Percentiles rank a stretch among this genome's conserved stretches.
Conservation (phyloP, 2,329 filamentous ascomycete genomes). For the Parastagonospora nodorum region DNA sequence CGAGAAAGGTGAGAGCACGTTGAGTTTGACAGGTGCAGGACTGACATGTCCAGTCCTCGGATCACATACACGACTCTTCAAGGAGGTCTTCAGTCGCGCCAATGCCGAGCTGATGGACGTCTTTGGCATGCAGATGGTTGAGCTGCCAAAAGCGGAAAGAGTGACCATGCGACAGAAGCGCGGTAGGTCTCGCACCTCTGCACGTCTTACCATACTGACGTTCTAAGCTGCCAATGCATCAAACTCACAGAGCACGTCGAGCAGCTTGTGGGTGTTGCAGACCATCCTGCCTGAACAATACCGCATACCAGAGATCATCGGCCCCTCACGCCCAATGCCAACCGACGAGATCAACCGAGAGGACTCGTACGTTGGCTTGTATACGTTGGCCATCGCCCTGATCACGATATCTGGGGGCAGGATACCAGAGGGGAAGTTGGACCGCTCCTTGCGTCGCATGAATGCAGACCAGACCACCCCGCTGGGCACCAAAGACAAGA, state of each 20-base stretch:
- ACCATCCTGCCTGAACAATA: constrained; percentile 73
- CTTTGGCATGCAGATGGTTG: constrained; percentile 93
- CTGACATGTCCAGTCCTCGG: constrained; percentile 64
- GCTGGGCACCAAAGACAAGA: constrained; percentile 72
- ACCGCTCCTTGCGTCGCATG: constrained; percentile 73
- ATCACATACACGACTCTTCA: constrained; percentile 71
- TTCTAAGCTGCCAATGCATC: constrained; percentile 60
- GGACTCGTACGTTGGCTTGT: constrained; percentile 79
- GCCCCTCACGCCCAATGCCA: constrained; percentile 70
- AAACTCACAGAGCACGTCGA: constrained; percentile 55
- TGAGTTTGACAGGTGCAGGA: background rate
- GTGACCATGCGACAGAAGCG: constrained; percentile 78
- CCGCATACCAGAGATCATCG: constrained; percentile 66
- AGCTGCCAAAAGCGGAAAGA: constrained; percentile 81
- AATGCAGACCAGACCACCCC: constrained; percentile 78
- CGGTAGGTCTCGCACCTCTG: constrained; percentile 54
- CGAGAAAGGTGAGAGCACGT: constrained; percentile 50
- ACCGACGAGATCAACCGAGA: constrained; percentile 61
- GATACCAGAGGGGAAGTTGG: constrained; percentile 78
- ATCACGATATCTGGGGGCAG: constrained; percentile 74
- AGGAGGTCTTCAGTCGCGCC: constrained; percentile 74
- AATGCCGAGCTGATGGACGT: constrained; percentile 71
- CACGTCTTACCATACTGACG: background rate
- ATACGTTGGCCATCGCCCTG: constrained; percentile 77
- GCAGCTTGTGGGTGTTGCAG: constrained; percentile 77